Percentiles rank a stretch among this genome's conserved stretches.
These are phyloP conservation scores for Tylopilus sp. DNA, from an alignment of 1,284 basidiomycete species.

Conservation along the genomic window DNA sequence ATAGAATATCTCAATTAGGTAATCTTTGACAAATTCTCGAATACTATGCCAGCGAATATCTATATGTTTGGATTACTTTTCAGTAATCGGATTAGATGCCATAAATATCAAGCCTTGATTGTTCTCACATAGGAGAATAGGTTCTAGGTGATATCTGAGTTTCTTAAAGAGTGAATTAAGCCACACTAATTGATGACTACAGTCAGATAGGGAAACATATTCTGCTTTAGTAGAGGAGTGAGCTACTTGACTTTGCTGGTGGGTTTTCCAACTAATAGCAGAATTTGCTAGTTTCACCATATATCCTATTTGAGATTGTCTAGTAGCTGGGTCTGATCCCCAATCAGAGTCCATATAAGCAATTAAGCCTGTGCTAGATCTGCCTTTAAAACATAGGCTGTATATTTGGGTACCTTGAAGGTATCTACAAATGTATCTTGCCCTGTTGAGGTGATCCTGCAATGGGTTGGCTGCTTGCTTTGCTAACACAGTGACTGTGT, in stretches of 20 bases:
- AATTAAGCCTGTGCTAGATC: no score
- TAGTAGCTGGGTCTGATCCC: slow-evolving; percentile 3
- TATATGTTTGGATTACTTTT: no score
- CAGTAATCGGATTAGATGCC: no score
- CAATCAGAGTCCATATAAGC: slow-evolving; percentile 31
- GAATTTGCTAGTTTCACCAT: not conserved
- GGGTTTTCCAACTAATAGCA: not conserved
- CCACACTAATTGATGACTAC: not conserved
- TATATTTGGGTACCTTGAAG: no score
- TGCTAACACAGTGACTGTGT: not conserved
- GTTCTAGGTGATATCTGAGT: not conserved
- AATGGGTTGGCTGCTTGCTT: not conserved
- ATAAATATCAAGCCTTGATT: no score
- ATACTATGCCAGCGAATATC: no score
- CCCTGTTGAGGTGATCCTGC: slow-evolving; percentile 3
- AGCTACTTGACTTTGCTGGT: no score
- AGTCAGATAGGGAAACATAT: no score
- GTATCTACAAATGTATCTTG: slow-evolving; percentile 24
- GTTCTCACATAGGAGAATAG: not conserved
- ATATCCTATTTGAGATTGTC: slow-evolving; percentile 23
- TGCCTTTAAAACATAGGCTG: no score
- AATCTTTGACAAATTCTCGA: no score
- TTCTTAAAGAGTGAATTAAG: not conserved
- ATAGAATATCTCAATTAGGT: no score
- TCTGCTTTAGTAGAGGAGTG: no score